Base-by-base conservation (phyloP, 306 rosid species). In the Lablab purpureus region DNA sequence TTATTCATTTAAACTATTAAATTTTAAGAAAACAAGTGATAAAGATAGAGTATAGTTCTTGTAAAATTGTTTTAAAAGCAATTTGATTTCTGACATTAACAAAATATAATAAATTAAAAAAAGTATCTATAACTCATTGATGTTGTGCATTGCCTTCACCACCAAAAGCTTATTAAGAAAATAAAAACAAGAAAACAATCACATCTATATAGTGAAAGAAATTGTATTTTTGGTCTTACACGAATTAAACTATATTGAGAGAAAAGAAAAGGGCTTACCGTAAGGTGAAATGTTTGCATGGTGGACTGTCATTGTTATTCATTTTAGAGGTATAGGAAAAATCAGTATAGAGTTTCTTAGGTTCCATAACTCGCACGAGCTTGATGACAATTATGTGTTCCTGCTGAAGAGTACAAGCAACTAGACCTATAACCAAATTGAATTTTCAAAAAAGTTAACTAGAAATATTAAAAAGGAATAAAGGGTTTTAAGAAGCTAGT, bases 281-380 rank as follows among this genome's bases (percentile, higher is more conserved):
- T 37, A 93, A 84, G 4, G 92, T 81, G 78, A 93, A 93, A 83
- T 91, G 91, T 28, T 89, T 87, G 50, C 97, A 86, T 64, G 51
- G 69, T 21, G 28, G 62, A 2, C 11, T 9, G 1, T 21, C 30
- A 3, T 10, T 15, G 3, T 10, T 22, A 3, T 12, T 54, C 81
- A 80, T 84, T 28, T 51, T 88, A 63, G 18, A 47, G 7, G 79
- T 77, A 76, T 81, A 66, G 62, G 77, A 51, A 45, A 86, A 87
- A 78, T 93, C 91, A 18, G 87, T 87, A 21, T 68, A 83, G 81
- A 93, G 80, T 23, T 90, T 86, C 47, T 85, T 85, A 65, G 86
- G 84, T 79, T 76, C 79, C 15, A 19, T 54, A 86, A 71, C 22
- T 75, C 82, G 86, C 52, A 86, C 76, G 19, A 91, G 58, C 71